phyloP scores from a whole-genome alignment of 106 monocot species.

The Dendrobium huoshanense region DNA sequence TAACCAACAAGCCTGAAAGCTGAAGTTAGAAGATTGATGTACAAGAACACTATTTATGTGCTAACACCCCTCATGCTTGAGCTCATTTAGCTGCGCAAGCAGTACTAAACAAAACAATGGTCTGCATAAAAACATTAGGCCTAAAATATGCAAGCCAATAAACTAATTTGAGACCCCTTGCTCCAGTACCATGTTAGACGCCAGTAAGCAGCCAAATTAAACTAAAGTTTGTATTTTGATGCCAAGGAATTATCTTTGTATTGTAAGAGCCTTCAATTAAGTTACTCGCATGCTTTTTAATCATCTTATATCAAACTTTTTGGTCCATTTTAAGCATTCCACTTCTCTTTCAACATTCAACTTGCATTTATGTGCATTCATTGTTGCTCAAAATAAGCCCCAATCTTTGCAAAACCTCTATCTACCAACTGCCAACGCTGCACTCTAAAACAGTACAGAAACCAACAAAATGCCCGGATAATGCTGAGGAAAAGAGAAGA shows the following conservation, averaged over 20 bases:
- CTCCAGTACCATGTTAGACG: background rate
- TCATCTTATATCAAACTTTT: background rate
- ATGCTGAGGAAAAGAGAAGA: background rate
- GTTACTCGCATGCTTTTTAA: background rate
- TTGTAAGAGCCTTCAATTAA: no score
- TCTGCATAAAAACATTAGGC: no score
- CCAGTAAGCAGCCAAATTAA: background rate
- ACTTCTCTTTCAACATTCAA: constrained; percentile 2
- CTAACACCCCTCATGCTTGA: no score
- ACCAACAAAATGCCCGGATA: background rate
- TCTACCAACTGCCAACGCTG: no score
- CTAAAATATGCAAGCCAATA: no score
- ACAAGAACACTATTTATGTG: no score
- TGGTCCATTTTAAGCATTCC: background rate
- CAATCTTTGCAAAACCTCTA: background rate
- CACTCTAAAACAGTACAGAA: background rate
- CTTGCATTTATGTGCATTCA: background rate
- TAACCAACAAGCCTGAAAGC: no score
- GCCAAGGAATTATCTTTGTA: background rate
- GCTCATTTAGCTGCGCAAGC: no score
- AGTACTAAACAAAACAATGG: no score
- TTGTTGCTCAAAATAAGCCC: background rate
- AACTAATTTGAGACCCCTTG: background rate
- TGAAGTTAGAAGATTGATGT: no score
- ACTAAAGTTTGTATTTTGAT: background rate